These are phyloP conservation scores for Paecilomyces dactylethromorphus DNA, from an alignment of 2,329 filamentous ascomycete genomes.

Conservation along the genomic window DNA sequence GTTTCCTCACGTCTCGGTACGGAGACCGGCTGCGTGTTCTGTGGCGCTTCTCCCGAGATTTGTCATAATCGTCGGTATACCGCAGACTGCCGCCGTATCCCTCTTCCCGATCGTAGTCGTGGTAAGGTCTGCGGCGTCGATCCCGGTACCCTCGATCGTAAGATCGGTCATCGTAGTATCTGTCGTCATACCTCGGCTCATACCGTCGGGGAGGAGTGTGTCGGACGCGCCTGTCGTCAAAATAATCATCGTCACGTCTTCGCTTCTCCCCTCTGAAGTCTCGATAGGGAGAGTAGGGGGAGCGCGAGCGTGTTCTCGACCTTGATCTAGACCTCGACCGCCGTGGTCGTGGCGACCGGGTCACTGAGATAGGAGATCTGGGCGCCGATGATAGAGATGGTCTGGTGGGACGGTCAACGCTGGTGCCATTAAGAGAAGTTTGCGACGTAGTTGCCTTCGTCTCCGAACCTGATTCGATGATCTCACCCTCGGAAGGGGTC, in stretches of 20 bases:
- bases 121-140: conserved; percentile 36
- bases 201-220: conserved; percentile 24
- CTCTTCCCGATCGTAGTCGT: conserved; percentile 47
- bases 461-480: conserved; percentile 66
- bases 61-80: conserved; percentile 46
- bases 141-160: conserved; percentile 35
- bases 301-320: conserved; percentile 30
- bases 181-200: conserved; percentile 32
- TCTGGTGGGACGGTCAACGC: conserved; percentile 92
- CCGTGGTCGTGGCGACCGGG: conserved; percentile 55
- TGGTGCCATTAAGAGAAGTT: conserved; percentile 66
- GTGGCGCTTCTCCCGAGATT: conserved; percentile 48
- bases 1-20: conserved; percentile 31
- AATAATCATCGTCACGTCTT: conserved; percentile 30
- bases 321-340: conserved; percentile 38
- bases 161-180: conserved; percentile 28
- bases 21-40: conserved; percentile 50
- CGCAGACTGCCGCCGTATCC: conserved; percentile 32
- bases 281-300: conserved; percentile 38
- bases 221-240: conserved; percentile 28
- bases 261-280: conserved; percentile 36
- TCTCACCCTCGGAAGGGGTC: conserved; percentile 83
- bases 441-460: conserved; percentile 81
- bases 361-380: conserved; percentile 47
- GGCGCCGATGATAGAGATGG: conserved; percentile 45